Base-by-base conservation (phyloP, 495 filamentous ascomycete genomes). In the Elasticomyces elasticus region DNA sequence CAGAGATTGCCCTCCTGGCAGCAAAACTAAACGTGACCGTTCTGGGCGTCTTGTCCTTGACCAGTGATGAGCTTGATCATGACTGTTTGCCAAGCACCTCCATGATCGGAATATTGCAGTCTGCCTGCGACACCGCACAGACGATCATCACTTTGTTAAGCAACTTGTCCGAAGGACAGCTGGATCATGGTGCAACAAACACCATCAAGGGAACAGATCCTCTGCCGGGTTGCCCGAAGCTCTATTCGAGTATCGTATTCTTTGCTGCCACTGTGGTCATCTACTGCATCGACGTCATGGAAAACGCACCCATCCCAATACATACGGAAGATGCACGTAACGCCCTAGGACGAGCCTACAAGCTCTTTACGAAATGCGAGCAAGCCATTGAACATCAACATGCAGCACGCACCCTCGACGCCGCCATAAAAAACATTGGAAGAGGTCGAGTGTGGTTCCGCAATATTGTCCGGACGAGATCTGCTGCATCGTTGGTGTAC, bases 271-370 rank as follows among this genome's bases (percentile, higher is more conserved):
- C 43, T n/a, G 40, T 59, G 4, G 30, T 55, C 17, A 38, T 59
- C 43, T 46, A 59, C 13, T 59, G 52, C 42, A 42, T 59, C 33
- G 56, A 59, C 24, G n/a, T 20, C 5, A 54, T 48, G 12, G 52
- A 33, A 17, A 44, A 38, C 26, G 23, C 25, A 1, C 3, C 42
- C 6, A 26, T 24, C 42, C 42, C 19, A 10, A 23, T 24, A 10
- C 40, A 59, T 15, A 44, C 28, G n/a, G 56, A 33, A 19, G 51
- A 42, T 9, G 56, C 56, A n/a, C 51, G 56, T 9, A 49, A 47
- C 17, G 56, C 56, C 10, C 37, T 59, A 15, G 20, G 24, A 12
- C 26, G 5, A 5, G 43, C 40, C 9, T 49, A 59, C 50, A 46
- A 55, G 46, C 26, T 59, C 27, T 55, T 59, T 51, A 59, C 40